phyloP scores from a whole-genome alignment of 495 filamentous ascomycete species.

The Sporormia fimetaria region DNA sequence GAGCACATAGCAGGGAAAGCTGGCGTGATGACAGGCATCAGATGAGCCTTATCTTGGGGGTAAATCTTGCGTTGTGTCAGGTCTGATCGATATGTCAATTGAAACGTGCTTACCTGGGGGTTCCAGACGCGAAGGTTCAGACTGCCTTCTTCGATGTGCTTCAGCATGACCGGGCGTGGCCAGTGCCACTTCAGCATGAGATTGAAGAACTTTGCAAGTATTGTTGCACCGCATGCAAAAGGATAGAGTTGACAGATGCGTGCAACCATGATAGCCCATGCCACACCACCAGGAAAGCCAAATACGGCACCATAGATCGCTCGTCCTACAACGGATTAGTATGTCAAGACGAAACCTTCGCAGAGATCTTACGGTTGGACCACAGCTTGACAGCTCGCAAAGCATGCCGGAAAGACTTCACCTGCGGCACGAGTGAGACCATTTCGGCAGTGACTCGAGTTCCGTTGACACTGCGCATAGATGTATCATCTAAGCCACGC shows the following conservation, averaged over 20 bases:
- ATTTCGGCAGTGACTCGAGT: constrained; percentile 90
- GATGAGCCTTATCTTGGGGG: constrained; percentile 63
- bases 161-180: constrained; percentile 83
- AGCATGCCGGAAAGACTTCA: constrained; percentile 75
- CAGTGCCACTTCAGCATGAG: constrained; percentile 87
- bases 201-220: constrained; percentile 85
- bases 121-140: constrained; percentile 86
- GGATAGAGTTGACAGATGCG: constrained; percentile 96
- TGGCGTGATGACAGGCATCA: constrained; percentile 95
- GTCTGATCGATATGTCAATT: not conserved
- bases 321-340: constrained; percentile 39
- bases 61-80: constrained; percentile 48
- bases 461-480: constrained; percentile 82
- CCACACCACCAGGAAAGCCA: constrained; percentile 91
- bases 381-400: constrained; percentile 88
- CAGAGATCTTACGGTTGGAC: constrained; percentile 58
- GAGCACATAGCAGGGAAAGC: constrained; percentile 95
- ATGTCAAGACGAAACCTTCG: not conserved
- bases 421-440: constrained; percentile 74
- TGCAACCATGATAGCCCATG: constrained; percentile 95
- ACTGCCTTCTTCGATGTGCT: constrained; percentile 73
- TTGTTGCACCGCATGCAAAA: constrained; percentile 70
- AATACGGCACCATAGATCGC: constrained; percentile 93
- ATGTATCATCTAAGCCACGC: constrained; percentile 72
- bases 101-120: constrained; percentile 50